phyloP scores from a whole-genome alignment of 2,329 filamentous ascomycete genomes.

The Fusarium pseudograminearum region DNA sequence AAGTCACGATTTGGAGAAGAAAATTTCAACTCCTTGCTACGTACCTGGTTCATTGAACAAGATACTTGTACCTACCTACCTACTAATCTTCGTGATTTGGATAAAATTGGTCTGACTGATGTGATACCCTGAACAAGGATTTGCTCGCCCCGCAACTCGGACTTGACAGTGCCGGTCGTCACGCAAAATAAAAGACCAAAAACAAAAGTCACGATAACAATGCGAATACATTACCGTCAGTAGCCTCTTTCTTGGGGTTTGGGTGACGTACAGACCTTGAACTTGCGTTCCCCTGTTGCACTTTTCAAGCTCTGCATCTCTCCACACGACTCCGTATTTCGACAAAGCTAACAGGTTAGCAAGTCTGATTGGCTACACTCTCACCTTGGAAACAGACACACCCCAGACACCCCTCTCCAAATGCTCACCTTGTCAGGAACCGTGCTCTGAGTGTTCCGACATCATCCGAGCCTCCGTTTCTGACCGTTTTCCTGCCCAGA shows the following conservation, averaged over 20 bases:
- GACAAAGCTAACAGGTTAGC: not conserved
- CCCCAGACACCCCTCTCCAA: conserved; percentile 27
- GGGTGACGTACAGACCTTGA: conserved; percentile 39
- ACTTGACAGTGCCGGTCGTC: conserved; percentile 20
- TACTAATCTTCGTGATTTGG: conserved; percentile 16
- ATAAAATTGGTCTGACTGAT: conserved; percentile 16
- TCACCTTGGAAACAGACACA: conserved; percentile 26
- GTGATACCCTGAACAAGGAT: conserved; percentile 3
- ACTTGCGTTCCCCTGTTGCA: conserved; percentile 18
- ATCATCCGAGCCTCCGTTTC: conserved; percentile 42
- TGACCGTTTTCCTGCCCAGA: conserved; percentile 40
- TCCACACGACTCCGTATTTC: conserved; percentile 17
- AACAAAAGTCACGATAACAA: conserved; percentile 41
- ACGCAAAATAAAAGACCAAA: conserved; percentile 17
- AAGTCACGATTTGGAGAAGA: conserved; percentile 42
- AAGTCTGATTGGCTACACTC: conserved; percentile 27
- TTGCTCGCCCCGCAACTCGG: conserved; percentile 27
- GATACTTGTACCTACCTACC: not conserved
- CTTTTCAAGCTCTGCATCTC: conserved; percentile 20
- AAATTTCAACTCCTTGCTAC: conserved; percentile 4
- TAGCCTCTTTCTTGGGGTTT: conserved; percentile 38
- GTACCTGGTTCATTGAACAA: conserved; percentile 13
- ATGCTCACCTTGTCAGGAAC: conserved; percentile 5
- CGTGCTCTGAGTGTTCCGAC: conserved; percentile 33
- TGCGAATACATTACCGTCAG: conserved; percentile 36